These are phyloP conservation scores for Trichoderma asperelloides DNA, from an alignment of 495 filamentous ascomycete species.

Conservation along the genomic window DNA sequence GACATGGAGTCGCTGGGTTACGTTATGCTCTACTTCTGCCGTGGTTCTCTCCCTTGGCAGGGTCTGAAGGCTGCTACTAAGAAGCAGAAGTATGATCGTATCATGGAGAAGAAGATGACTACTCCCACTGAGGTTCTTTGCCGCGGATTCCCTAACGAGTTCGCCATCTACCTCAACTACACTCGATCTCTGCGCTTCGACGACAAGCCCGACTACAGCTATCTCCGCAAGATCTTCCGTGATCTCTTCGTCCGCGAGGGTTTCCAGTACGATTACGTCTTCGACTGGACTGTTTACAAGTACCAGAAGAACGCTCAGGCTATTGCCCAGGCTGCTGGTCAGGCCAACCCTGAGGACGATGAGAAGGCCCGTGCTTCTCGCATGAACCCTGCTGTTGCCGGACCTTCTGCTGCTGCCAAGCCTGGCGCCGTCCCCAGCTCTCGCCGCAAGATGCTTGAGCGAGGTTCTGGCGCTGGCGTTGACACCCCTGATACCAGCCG, in stretches of 20 bases:
- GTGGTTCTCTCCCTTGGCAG: slow-evolving; percentile 98
- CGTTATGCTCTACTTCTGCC: slow-evolving; percentile 99
- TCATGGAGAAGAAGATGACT: slow-evolving; percentile 99
- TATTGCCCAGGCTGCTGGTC: slow-evolving; percentile 29
- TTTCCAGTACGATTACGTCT: slow-evolving; percentile 99
- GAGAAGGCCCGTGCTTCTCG: slow-evolving; percentile 57
- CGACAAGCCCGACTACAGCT: slow-evolving; percentile 99
- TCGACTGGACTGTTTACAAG: slow-evolving; percentile 99
- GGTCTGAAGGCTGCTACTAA: slow-evolving; percentile 99
- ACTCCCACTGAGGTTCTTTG: slow-evolving; percentile 98
- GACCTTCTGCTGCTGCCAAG: slow-evolving; percentile 49
- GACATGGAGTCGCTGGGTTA: slow-evolving; percentile 99
- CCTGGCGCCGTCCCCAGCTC: slow-evolving; percentile 67
- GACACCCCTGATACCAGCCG: slow-evolving; percentile 80
- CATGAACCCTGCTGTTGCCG: slow-evolving; percentile 50
- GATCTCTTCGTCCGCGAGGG: slow-evolving; percentile 98
- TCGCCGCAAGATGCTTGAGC: slow-evolving; percentile 77
- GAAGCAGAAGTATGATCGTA: slow-evolving; percentile 99
- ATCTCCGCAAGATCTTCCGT: slow-evolving; percentile 99
- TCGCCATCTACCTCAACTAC: slow-evolving; percentile 99
- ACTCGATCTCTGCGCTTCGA: slow-evolving; percentile 97
- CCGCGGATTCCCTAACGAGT: slow-evolving; percentile 98
- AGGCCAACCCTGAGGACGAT: slow-evolving; percentile 47
- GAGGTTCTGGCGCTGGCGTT: slow-evolving; percentile 48
- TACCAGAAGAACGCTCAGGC: slow-evolving; percentile 96